Evolutionary conservation across 257 asterid genomes (phyloP).

Genomic region (Solanum piurae): DNA sequence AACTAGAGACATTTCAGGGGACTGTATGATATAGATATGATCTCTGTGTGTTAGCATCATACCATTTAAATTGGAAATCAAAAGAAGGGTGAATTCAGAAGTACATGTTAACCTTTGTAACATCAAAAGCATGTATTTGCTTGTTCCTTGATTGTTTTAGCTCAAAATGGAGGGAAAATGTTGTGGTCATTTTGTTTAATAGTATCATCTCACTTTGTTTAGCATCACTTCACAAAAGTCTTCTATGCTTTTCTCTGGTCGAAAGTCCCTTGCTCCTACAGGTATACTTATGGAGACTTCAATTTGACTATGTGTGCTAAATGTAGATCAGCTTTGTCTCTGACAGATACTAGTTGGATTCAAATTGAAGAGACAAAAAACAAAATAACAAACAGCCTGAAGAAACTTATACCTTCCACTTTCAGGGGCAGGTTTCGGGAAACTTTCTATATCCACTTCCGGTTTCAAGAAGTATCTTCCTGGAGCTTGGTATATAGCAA

Average conservation of each 20-base stretch:
- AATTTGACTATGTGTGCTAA: background rate
- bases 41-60: background rate
- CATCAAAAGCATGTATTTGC: background rate
- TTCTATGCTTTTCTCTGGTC: background rate
- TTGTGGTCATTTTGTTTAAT: background rate
- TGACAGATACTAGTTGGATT: background rate
- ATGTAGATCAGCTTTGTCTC: background rate
- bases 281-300: background rate
- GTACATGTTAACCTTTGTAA: background rate
- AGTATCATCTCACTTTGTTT: background rate
- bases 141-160: background rate
- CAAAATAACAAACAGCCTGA: background rate
- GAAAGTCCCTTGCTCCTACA: background rate
- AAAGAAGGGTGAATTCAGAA: background rate
- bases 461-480: slow-evolving; percentile 80
- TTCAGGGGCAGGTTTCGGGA: slow-evolving; percentile 44
- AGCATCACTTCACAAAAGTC: background rate
- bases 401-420: slow-evolving; percentile 53
- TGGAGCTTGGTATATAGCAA: slow-evolving; percentile 68
- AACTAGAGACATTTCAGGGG: background rate
- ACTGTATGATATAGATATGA: background rate
- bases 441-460: slow-evolving; percentile 49
- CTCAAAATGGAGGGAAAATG: background rate
- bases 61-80: background rate
- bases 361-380: background rate